Base-by-base conservation (phyloP, 139 green algal species). In the Marvania coccoides region DNA sequence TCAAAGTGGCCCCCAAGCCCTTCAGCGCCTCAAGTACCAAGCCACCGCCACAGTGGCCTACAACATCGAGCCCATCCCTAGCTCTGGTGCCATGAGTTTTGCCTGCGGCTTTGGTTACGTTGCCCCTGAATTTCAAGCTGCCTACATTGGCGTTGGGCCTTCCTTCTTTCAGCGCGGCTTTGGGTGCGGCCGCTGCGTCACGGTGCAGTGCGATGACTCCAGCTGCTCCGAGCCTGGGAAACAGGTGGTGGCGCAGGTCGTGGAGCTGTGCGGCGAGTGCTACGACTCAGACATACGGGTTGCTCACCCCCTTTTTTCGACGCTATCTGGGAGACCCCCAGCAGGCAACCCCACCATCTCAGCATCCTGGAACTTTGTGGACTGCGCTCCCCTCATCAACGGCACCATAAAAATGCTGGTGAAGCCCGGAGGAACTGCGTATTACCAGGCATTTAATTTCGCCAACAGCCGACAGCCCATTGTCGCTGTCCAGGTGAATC, bases 401-500 rank as follows among this genome's bases (percentile, higher is more conserved):
- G 64, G 55, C 6, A 71, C 59, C 30, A 79, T 79, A 29, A 79
- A 79, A 45, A 74, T 79, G 72, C 51, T 74, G 40, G 38, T 74
- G 0, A 79, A 74, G 59, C 58, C 48, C 4, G 61, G 70, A 13
- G 29, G 71, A 60, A 67, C 34, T 34, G 63, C 63, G 2, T 78
- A 74, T 28, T 78, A 71, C 59, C 72, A 79, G 36, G 35, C 58
- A 6, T 74, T 79, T 40, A 57, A 42, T 37, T 79, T 79, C 30
- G 53, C 72, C 14, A 79, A 79, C 58, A 36, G 31, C 15, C 47
- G 55, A 15, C 40, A 73, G 39, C 56, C 54, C 14, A 73, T 79
- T 29, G 31, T 38, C 28, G 72, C 58, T 6, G 72, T 67, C 3
- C 38, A 60, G 19, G 45, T 79, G 6, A 79, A 79, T 33, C 58